These are phyloP conservation scores for Fusarium sp. DNA, from an alignment of 2,329 filamentous ascomycete species.

Conservation along the genomic window DNA sequence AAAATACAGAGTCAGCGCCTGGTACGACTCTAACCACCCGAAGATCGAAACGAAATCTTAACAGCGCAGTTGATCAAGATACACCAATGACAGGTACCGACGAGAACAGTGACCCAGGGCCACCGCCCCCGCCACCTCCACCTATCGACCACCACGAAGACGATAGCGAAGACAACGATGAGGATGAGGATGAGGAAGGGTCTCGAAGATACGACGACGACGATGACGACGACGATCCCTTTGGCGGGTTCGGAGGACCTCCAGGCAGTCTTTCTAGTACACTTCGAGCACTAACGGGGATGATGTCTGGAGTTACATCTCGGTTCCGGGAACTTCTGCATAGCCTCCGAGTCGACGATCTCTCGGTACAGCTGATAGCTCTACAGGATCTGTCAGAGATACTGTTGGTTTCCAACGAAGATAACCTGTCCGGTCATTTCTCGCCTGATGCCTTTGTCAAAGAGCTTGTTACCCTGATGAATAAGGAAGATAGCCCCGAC, in stretches of 20 bases:
- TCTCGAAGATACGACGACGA: conserved; percentile 66
- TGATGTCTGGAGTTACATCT: conserved; percentile 87
- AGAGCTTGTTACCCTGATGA: conserved; percentile 92
- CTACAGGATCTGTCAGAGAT: conserved; percentile 94
- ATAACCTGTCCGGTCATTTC: conserved; percentile 95
- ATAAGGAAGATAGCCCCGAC: conserved; percentile 93
- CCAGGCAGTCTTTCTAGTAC: conserved; percentile 78
- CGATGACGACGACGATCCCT: conserved; percentile 75
- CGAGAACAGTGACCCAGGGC: conserved; percentile 60
- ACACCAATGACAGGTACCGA: conserved; percentile 78
- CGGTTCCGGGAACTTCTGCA: conserved; percentile 82
- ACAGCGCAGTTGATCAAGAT: conserved; percentile 70
- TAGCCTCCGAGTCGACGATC: conserved; percentile 84
- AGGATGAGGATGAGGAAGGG: conserved; percentile 51
- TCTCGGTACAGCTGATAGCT: conserved; percentile 91
- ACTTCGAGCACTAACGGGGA: conserved; percentile 87
- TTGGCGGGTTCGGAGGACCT: conserved; percentile 76
- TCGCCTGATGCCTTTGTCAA: conserved; percentile 95
- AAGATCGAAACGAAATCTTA: conserved; percentile 66
- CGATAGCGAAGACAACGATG: conserved; percentile 52
- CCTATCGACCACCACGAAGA: conserved; percentile 55
- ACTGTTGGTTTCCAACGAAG: conserved; percentile 93
- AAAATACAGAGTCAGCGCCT: conserved; percentile 50
- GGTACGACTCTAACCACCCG: conserved; percentile 57
- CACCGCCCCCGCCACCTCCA: conserved; percentile 57